A percentile compares a stretch with the other conserved stretches of the same genome.
Conservation (phyloP, 192 early-diverging fungal genomes). For the Oehlia diaphana region DNA sequence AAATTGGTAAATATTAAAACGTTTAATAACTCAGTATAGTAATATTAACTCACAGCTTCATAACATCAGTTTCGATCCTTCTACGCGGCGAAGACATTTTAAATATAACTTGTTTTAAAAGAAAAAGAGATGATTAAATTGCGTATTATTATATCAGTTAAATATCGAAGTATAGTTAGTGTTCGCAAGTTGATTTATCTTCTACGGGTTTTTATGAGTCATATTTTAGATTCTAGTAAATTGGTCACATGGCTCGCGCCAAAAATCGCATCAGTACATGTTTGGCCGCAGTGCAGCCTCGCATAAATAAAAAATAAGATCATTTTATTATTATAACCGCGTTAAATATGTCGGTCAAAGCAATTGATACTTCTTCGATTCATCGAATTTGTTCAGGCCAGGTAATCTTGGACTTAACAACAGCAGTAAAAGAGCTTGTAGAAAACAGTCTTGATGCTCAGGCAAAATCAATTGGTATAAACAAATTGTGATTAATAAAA, state of each 20-base stretch:
- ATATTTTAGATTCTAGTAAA: background rate
- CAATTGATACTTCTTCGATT: slow-evolving; percentile 61
- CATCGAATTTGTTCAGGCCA: slow-evolving; percentile 88
- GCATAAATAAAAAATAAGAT: background rate
- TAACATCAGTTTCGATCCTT: slow-evolving; percentile 97
- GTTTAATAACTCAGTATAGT: no score
- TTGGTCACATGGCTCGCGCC: background rate
- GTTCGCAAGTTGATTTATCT: background rate
- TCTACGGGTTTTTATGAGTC: background rate
- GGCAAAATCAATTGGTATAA: slow-evolving; percentile 67
- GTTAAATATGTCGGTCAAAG: slow-evolving; percentile 35
- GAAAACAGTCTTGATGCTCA: slow-evolving; percentile 93
- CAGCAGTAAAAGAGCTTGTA: slow-evolving; percentile 89
- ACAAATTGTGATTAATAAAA: background rate
- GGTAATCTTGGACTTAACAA: slow-evolving; percentile 81
- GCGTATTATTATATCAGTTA: background rate
- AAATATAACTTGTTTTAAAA: background rate
- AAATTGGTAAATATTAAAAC: background rate
- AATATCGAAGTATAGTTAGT: background rate
- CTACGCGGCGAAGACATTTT: slow-evolving; percentile 86
- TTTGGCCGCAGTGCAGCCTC: background rate
- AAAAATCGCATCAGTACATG: background rate
- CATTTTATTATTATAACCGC: background rate
- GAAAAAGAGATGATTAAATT: background rate
- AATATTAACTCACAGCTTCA: slow-evolving; percentile 83